phyloP scores from a whole-genome alignment of 2,329 filamentous ascomycete genomes.

The Microthyrium microscopicum region DNA sequence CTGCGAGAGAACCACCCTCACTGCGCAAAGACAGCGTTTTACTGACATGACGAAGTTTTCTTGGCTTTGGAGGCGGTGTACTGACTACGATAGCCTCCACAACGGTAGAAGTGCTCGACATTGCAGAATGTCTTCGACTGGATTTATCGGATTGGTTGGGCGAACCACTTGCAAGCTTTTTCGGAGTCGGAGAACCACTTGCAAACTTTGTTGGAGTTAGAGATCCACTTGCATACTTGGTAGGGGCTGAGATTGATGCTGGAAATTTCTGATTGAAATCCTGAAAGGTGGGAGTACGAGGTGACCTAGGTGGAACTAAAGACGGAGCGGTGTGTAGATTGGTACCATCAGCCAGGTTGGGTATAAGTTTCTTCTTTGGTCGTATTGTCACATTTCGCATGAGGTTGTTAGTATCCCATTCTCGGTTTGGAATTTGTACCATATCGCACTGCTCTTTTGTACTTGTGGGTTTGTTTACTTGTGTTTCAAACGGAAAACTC shows the following conservation, averaged over 20 bases:
- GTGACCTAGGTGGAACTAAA: too few relatives aligned
- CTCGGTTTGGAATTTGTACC: slow-evolving; percentile 18
- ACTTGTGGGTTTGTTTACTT: not conserved
- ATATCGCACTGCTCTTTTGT: slow-evolving; percentile 8
- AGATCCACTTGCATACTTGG: not conserved
- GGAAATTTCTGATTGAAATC: slow-evolving; percentile 3
- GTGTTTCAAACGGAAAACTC: not conserved
- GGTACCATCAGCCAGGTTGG: slow-evolving; percentile 2
- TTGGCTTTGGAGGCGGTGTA: slow-evolving; percentile 27
- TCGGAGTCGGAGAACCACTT: slow-evolving; percentile 1
- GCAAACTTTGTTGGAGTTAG: slow-evolving; percentile 3
- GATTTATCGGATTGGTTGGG: slow-evolving; percentile 15
- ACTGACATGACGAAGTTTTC: slow-evolving; percentile 35
- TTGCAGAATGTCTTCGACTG: slow-evolving; percentile 29
- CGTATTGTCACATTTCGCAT: slow-evolving; percentile 25
- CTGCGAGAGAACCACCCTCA: slow-evolving; percentile 17
- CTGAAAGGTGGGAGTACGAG: too few relatives aligned
- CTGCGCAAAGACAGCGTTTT: slow-evolving; percentile 35
- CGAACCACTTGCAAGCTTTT: slow-evolving; percentile 9
- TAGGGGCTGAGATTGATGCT: not conserved
- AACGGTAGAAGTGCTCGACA: slow-evolving; percentile 33
- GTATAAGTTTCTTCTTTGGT: slow-evolving; percentile 15
- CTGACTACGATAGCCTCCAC: slow-evolving; percentile 38
- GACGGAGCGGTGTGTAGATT: too few relatives aligned
- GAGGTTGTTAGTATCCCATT: slow-evolving; percentile 23